A percentile compares a stretch with the other conserved stretches of the same genome.
These are phyloP conservation scores for Violaceomyces palustris DNA, from an alignment of 1,284 basidiomycete genomes.

Conservation along the genomic window DNA sequence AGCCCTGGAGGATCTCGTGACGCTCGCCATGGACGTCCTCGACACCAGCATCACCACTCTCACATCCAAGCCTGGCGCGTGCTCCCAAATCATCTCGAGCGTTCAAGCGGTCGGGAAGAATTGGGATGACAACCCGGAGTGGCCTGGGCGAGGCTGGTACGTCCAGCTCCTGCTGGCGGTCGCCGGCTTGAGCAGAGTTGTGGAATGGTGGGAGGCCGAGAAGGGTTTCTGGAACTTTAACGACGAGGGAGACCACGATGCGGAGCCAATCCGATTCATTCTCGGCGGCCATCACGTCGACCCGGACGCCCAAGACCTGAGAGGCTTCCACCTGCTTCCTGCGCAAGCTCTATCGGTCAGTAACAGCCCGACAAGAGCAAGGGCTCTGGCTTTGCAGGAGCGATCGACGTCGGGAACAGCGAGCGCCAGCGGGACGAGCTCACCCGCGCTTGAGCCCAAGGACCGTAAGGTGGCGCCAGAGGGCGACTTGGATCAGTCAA, in stretches of 20 bases:
- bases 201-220: slow-evolving; percentile 99
- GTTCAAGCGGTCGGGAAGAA: slow-evolving; percentile 84
- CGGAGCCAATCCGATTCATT: slow-evolving; percentile 50
- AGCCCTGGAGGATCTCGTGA: slow-evolving; percentile 84
- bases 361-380: too few relatives aligned
- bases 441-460: too few relatives aligned
- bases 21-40: slow-evolving; percentile 86
- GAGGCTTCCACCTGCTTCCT: too few relatives aligned
- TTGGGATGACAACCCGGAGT: slow-evolving; percentile 96
- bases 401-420: too few relatives aligned
- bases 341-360: too few relatives aligned
- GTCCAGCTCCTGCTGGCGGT: slow-evolving; percentile 85
- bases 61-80: slow-evolving; percentile 75
- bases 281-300: slow-evolving; percentile 20
- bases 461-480: slow-evolving; percentile 67
- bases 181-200: slow-evolving; percentile 87
- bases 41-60: slow-evolving; percentile 84
- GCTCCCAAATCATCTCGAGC: slow-evolving; percentile 78
- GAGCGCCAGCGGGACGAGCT: too few relatives aligned
- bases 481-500: too few relatives aligned
- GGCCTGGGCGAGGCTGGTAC: slow-evolving; percentile 97
- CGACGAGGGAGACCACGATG: slow-evolving; percentile 66
- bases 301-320: slow-evolving; percentile 1
- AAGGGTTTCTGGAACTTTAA: slow-evolving; percentile 99
- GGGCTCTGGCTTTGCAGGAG: too few relatives aligned